Evolutionary conservation across 176 grass and related monocot genomes (phyloP), one percentile per base, ranked within the genome.

Genomic region (Carex myosuroides): DNA sequence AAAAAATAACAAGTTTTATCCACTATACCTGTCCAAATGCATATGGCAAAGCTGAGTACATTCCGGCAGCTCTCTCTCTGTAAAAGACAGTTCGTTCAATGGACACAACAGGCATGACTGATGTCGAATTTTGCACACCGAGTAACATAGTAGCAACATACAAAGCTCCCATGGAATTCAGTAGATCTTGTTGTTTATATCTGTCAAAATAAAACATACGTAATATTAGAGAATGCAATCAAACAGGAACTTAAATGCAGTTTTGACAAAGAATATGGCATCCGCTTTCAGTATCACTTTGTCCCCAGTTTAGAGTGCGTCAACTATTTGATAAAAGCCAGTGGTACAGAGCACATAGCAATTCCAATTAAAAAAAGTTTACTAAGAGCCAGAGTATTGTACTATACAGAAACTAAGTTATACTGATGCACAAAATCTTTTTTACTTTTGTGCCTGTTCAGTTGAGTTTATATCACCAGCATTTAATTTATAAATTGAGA

Each of bases 11-110:
- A 9, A 46, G 37, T 48, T 44, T 52, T 48, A 70, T 66, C 24
- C 64, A 84, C 33, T 35, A 84, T 87, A 95, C 96, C 86, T 99
- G 96, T 81, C 87, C 96, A 58, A 99, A 99, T 85, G 96, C 96
- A 58, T 99, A 99, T 18, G 96, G 91, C 60, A 95, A 89, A 73
- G 96, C 96, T 13, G 91, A 99, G 44, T 95, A 99, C 96, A 99
- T 90, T 42, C 93, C 96, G 0, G 96, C 96, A 29, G 91, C 96
- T 90, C 87, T 89, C 85, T 99, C 96, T 80, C 96, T 91, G 70
- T 99, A 99, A 61, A 99, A 99, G 70, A 99, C 96, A 0, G 89
- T 93, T 46, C 96, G 60, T 86, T 95, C 96, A 65, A 99, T 88
- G 0, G 93, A 87, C 60, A 99, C 93, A 55, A 95, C 91, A 41